Evolutionary conservation across 345 rosid species (phyloP).

Genomic region (Turritis glabra): DNA sequence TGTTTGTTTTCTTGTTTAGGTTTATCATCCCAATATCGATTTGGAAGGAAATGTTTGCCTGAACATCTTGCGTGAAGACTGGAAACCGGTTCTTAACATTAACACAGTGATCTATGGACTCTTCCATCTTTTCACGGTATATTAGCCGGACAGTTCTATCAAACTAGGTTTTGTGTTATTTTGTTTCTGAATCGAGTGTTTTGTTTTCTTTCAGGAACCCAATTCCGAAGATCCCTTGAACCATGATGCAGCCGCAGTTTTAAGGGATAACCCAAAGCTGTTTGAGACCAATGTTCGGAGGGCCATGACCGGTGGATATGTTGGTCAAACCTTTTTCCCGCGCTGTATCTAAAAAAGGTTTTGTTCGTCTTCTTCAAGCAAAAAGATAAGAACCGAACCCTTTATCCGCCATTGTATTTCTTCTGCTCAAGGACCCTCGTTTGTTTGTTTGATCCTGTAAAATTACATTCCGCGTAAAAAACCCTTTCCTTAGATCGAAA

Average conservation of each 20-base stretch:
- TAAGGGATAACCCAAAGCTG: constrained; percentile 78
- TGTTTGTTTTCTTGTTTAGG: constrained; percentile 44
- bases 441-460: constrained; percentile 36
- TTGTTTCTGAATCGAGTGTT: not conserved
- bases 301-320: constrained; percentile 81
- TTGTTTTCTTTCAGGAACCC: constrained; percentile 61
- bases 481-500: constrained; percentile 2
- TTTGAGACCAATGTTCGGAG: constrained; percentile 71
- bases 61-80: constrained; percentile 91
- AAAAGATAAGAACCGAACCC: constrained; percentile 20
- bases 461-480: constrained; percentile 13
- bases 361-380: constrained; percentile 30
- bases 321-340: constrained; percentile 71
- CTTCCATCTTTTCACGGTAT: constrained; percentile 92
- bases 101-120: constrained; percentile 91
- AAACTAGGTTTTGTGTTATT: not conserved
- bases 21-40: constrained; percentile 97
- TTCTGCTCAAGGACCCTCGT: constrained; percentile 13
- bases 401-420: constrained; percentile 29
- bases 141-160: not conserved
- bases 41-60: constrained; percentile 97
- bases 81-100: constrained; percentile 97
- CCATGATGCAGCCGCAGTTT: constrained; percentile 84
- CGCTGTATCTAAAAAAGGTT: constrained; percentile 56
- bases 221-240: constrained; percentile 94